phyloP scores from a whole-genome alignment of 2,329 filamentous ascomycete genomes.

The Penicillium fuscoglaucum region DNA sequence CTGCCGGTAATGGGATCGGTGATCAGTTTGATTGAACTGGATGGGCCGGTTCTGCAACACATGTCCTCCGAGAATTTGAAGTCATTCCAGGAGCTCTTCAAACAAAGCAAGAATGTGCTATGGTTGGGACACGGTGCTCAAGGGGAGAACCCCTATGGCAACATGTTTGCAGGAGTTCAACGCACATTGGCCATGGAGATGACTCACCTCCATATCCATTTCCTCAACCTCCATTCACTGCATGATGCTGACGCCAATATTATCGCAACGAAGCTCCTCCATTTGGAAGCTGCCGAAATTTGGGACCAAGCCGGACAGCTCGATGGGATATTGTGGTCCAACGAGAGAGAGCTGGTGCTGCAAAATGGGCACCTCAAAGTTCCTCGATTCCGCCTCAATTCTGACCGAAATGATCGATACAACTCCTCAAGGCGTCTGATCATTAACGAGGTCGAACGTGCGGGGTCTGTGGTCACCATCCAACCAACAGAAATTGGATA shows the following conservation, averaged over 20 bases:
- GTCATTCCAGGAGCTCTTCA: constrained; percentile 26
- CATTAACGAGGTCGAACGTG: constrained; percentile 14
- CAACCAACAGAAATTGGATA: constrained; percentile 10
- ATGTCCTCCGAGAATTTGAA: constrained; percentile 24
- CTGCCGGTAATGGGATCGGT: constrained; percentile 24
- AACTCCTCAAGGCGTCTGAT: constrained; percentile 27
- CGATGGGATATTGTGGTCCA: constrained; percentile 28
- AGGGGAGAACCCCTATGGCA: constrained; percentile 23
- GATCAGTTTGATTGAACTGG: constrained; percentile 26
- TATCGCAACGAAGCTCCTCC: constrained; percentile 19
- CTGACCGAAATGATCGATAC: constrained; percentile 23
- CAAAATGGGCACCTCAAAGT: constrained; percentile 27
- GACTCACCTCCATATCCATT: constrained; percentile 22
- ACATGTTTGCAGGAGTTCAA: constrained; percentile 25
- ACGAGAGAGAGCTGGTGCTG: constrained; percentile 32
- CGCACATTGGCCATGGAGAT: constrained; percentile 25
- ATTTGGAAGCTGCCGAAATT: constrained; percentile 14
- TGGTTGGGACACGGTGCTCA: constrained; percentile 28
- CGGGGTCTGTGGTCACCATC: constrained; percentile 3
- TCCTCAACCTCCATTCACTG: constrained; percentile 18
- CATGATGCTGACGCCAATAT: constrained; percentile 1
- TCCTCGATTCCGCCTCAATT: constrained; percentile 29
- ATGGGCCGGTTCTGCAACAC: constrained; percentile 29
- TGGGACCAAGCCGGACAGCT: constrained; percentile 19
- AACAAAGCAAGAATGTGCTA: constrained; percentile 23